phyloP scores from a whole-genome alignment of 805 yeast genomes.

The Candida parachauliodes region DNA sequence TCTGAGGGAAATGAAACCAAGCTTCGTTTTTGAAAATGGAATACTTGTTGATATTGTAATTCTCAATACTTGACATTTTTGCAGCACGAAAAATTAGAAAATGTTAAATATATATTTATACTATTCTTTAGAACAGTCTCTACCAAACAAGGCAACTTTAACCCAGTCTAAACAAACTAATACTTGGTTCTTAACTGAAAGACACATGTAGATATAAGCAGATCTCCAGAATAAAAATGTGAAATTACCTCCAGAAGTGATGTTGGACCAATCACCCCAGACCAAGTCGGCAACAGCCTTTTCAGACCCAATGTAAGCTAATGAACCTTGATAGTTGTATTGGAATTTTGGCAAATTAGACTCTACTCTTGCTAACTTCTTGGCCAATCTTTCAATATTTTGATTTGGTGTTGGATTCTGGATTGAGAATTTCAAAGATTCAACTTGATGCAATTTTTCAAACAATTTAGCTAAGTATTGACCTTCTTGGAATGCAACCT shows the following conservation, averaged over 20 bases:
- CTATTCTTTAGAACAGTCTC: conserved; percentile 86
- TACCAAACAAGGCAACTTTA: conserved; percentile 83
- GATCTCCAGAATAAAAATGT: conserved; percentile 94
- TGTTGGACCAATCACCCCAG: conserved; percentile 73
- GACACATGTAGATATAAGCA: conserved; percentile 89
- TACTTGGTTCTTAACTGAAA: conserved; percentile 83
- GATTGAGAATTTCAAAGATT: conserved; percentile 48
- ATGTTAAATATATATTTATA: not conserved
- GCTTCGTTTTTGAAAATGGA: conserved; percentile 9
- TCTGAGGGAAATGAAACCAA: conserved; percentile 33
- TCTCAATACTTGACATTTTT: not conserved
- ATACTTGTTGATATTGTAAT: conserved; percentile 10
- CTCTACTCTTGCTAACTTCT: conserved; percentile 43
- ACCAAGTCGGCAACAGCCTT: conserved; percentile 90
- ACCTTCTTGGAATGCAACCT: conserved; percentile 96
- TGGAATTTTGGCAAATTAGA: conserved; percentile 57
- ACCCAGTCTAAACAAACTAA: conserved; percentile 87
- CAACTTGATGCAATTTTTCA: conserved; percentile 60
- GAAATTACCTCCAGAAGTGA: conserved; percentile 78
- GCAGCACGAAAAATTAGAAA: not conserved
- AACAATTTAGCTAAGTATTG: conserved; percentile 71
- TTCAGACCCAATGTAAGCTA: conserved; percentile 92
- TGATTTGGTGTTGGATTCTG: conserved; percentile 37
- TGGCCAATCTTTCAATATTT: conserved; percentile 41
- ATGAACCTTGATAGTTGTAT: conserved; percentile 86